Evolutionary conservation across 1,284 basidiomycete genomes (phyloP), one percentile per base, ranked within the genome.

Genomic region (Apiotrichum brassicae): DNA sequence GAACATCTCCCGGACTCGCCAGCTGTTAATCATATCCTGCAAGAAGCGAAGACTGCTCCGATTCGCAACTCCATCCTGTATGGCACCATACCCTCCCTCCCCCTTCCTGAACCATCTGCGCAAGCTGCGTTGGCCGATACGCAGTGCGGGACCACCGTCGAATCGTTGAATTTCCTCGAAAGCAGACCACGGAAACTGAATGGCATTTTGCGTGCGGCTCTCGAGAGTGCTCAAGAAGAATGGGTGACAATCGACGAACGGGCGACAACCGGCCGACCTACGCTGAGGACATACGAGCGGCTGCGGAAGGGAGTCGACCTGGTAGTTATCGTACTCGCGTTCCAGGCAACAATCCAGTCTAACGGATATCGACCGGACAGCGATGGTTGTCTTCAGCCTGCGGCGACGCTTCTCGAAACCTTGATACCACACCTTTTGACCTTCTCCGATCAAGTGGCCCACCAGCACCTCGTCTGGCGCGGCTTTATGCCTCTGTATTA

Each of bases 61-160:
- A 82, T 92, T 50, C 81, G 83, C 7, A 79, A 84, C 48, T 90
- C 83, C 62, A 64, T 87, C 4, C 74, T 92, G 3, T 64, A 81
- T 46, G 85, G 83, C 22, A 74, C 61, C 34, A 74, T 92, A 26
- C 82, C 86, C 0, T 38, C 69, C 1, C 77, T 24, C 19, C 40
- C 39, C 13, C 20, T 19, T 13, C 12, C 18, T 6, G n/a, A 28
- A 6, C 30, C 28, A 18, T 2, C 7, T 2, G 11, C 26, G 13
- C 38, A 25, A 5, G 16, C 5, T n/a, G 24, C 14, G 20, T 9
- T 14, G 4, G 16, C 9, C 18, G 24, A 26, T 12, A 11, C 26
- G 1, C 26, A 20, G 25, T 20, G 18, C 19, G 30, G 34, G 14
- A 39, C 22, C 38, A 50, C 79, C 79, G 2, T 22, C 65, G 77